A percentile compares a stretch with the other conserved stretches of the same genome.
Conservation (phyloP, 2,329 filamentous ascomycete species). For the Metarhizium anisopliae region DNA sequence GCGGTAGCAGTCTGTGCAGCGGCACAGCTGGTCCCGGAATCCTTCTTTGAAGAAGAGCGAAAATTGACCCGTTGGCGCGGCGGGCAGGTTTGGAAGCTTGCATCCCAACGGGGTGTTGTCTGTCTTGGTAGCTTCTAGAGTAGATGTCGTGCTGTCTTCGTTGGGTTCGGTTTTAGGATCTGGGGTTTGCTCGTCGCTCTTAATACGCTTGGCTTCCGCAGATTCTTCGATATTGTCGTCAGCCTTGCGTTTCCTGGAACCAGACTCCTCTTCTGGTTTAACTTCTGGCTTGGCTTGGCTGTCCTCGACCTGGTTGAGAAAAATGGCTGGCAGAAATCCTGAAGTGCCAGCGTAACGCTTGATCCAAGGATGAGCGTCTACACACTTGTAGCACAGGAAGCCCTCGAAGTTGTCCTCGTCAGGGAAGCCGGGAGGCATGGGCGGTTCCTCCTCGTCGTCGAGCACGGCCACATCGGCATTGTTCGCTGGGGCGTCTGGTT, state of each 20-base stretch:
- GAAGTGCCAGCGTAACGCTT: conserved; percentile 72
- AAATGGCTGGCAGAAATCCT: conserved; percentile 72
- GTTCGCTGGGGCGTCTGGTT: conserved; percentile 12
- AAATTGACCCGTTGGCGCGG: conserved; percentile 48
- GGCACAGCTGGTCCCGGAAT: conserved; percentile 79
- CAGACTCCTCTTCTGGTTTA: background rate
- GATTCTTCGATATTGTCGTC: conserved; percentile 38
- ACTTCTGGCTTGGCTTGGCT: background rate
- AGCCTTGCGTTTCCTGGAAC: conserved; percentile 58
- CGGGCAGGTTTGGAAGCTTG: conserved; percentile 53
- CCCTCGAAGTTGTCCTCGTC: conserved; percentile 81
- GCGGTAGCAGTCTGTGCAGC: conserved; percentile 71
- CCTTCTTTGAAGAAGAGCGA: conserved; percentile 74
- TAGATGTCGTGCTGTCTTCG: background rate
- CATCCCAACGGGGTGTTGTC: conserved; percentile 29
- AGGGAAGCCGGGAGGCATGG: conserved; percentile 78
- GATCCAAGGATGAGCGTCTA: conserved; percentile 83
- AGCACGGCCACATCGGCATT: conserved; percentile 21
- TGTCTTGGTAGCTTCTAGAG: background rate
- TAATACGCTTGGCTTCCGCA: conserved; percentile 41
- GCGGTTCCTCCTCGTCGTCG: conserved; percentile 50
- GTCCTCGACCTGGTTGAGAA: conserved; percentile 23
- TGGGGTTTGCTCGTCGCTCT: conserved; percentile 27
- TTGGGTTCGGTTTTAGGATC: background rate
- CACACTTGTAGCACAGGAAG: conserved; percentile 90